phyloP scores from a whole-genome alignment of 345 rosid species.

The Lepidium sativum region DNA sequence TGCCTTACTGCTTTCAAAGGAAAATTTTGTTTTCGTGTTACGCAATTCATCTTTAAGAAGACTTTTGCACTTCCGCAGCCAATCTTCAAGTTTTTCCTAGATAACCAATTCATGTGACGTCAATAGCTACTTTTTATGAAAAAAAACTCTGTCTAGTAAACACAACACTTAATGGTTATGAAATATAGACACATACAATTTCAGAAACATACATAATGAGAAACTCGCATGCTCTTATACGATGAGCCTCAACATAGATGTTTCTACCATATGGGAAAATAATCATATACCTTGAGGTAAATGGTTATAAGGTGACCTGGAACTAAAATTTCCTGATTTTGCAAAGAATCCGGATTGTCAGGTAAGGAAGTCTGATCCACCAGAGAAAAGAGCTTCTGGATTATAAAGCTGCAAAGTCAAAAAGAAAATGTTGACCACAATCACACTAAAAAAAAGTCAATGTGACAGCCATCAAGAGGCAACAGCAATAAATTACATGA shows the following conservation, averaged over 20 bases:
- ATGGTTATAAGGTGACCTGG: constrained; percentile 89
- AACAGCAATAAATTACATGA: constrained; percentile 46
- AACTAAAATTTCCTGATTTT: constrained; percentile 91
- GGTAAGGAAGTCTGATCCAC: constrained; percentile 80
- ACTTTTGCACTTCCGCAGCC: constrained; percentile 66
- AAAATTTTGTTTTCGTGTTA: constrained; percentile 35
- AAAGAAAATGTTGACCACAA: constrained; percentile 15
- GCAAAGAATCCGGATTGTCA: constrained; percentile 91
- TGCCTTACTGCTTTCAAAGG: constrained; percentile 51
- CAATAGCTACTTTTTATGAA: not conserved
- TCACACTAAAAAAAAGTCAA: constrained; percentile 3
- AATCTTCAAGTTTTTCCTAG: constrained; percentile 92
- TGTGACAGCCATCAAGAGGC: not conserved
- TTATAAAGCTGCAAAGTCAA: constrained; percentile 57
- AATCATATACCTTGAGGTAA: constrained; percentile 64
- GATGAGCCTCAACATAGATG: constrained; percentile 1
- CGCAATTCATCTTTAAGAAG: constrained; percentile 52
- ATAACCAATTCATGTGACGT: constrained; percentile 5
- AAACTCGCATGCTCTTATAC: not conserved
- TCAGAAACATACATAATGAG: constrained; percentile 17
- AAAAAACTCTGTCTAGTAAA: not conserved
- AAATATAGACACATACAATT: not conserved
- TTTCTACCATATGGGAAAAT: not conserved
- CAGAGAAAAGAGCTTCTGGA: constrained; percentile 95
- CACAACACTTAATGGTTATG: constrained; percentile 2